Conservation (phyloP, 202 grass and related monocot genomes). For the Brachypodium distachyon region DNA sequence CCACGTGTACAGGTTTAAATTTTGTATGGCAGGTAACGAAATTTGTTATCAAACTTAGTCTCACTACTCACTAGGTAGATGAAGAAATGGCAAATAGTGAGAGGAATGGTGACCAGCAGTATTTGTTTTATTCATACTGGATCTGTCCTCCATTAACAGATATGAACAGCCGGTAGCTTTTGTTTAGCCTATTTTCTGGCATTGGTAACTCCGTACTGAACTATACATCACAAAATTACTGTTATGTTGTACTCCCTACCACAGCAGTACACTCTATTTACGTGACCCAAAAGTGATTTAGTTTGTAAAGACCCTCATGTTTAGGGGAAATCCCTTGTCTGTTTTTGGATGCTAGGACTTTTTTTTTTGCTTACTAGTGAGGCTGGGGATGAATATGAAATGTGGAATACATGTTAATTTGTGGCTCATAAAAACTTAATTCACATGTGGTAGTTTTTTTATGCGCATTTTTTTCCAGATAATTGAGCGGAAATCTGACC, state of each 20-base stretch:
- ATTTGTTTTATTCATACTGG: background rate
- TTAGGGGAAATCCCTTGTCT: background rate
- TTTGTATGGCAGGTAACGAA: too few species aligned
- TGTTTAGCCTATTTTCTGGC: background rate
- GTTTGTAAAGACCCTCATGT: background rate
- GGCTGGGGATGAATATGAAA: background rate
- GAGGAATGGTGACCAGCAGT: background rate
- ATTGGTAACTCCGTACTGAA: background rate
- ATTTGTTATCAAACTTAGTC: background rate
- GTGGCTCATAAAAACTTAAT: background rate
- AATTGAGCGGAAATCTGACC: conserved; percentile 74
- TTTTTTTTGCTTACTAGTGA: too few species aligned
- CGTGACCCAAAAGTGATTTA: background rate
- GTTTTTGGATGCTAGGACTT: background rate
- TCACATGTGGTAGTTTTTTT: background rate
- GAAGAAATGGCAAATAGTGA: background rate
- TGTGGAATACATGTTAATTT: background rate
- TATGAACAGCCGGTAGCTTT: background rate
- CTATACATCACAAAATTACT: background rate
- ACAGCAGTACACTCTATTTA: background rate
- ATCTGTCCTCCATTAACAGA: background rate
- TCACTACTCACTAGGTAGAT: background rate
- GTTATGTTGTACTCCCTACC: background rate
- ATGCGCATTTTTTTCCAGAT: conserved; percentile 40
- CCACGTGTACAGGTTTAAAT: background rate